A percentile compares a stretch with the other conserved stretches of the same genome.
Evolutionary conservation across 2,329 filamentous ascomycete species (phyloP).

Genomic region (Pestalotiopsis sp.): DNA sequence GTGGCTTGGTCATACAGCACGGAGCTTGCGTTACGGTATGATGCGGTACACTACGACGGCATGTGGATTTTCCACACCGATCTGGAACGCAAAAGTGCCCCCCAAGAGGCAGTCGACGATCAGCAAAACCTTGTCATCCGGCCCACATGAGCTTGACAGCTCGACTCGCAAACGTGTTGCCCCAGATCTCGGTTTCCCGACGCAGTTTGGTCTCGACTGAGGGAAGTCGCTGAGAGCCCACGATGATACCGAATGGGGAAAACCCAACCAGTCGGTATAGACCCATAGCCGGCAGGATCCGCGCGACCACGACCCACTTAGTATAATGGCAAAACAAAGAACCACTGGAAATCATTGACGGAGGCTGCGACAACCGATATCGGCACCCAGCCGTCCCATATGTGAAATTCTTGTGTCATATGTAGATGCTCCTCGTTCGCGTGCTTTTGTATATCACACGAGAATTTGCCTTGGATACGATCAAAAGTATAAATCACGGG

Average conservation of each 20-base stretch:
- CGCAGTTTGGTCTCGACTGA: not conserved
- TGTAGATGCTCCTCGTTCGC: not conserved
- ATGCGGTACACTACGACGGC: not conserved
- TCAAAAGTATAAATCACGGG: not conserved
- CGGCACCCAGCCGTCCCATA: not conserved
- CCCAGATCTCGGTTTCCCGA: not conserved
- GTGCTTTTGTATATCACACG: not conserved
- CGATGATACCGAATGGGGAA: not conserved
- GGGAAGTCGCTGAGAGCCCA: not conserved
- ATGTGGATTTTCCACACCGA: not conserved
- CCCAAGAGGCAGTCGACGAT: not conserved
- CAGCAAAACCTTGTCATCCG: not conserved
- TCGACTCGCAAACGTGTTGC: not conserved
- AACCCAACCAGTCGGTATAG: not conserved
- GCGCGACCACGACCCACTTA: not conserved
- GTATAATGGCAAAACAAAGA: not conserved
- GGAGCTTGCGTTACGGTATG: not conserved
- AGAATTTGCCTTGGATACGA: not conserved
- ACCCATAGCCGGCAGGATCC: not conserved
- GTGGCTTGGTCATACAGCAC: not conserved
- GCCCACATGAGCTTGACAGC: not conserved
- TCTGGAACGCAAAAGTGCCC: not conserved
- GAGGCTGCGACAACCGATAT: not conserved
- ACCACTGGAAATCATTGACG: not conserved
- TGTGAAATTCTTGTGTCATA: not conserved